Conservation (phyloP, 306 rosid species). For the Rosa rugosa region DNA sequence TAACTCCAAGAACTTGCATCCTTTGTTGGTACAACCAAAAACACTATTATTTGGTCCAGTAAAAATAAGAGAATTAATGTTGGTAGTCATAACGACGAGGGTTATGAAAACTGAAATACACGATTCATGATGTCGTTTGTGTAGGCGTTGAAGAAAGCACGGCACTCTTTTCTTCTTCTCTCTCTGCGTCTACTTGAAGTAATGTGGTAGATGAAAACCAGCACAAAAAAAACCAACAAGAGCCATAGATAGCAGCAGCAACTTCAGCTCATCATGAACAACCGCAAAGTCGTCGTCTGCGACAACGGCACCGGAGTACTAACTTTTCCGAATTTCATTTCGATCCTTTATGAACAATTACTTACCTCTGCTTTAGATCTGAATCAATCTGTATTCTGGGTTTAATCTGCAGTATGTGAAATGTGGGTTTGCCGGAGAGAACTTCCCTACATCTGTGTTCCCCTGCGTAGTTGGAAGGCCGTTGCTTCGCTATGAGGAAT, state of each 20-base stretch:
- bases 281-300: constrained; percentile 83
- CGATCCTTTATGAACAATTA: neutral
- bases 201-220: constrained; percentile 9
- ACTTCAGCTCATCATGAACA: constrained; percentile 51
- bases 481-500: constrained; percentile 95
- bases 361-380: neutral
- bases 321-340: neutral
- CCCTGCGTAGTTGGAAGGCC: constrained; percentile 99
- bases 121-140: neutral
- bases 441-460: constrained; percentile 91
- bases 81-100: too few species aligned
- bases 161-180: neutral
- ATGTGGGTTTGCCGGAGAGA: constrained; percentile 98
- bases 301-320: constrained; percentile 97
- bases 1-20: too few species aligned
- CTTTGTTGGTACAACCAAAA: too few species aligned
- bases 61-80: too few species aligned
- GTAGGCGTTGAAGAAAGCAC: neutral
- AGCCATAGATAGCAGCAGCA: neutral
- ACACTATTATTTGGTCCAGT: too few species aligned
- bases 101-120: too few species aligned
- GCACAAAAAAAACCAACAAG: neutral
- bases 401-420: constrained; percentile 74
- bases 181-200: constrained; percentile 15
- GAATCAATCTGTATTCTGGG: neutral